Percentiles rank a stretch among this genome's conserved stretches.
Conservation (phyloP, 2,329 filamentous ascomycete species). For the Achaetomium macrosporum region DNA sequence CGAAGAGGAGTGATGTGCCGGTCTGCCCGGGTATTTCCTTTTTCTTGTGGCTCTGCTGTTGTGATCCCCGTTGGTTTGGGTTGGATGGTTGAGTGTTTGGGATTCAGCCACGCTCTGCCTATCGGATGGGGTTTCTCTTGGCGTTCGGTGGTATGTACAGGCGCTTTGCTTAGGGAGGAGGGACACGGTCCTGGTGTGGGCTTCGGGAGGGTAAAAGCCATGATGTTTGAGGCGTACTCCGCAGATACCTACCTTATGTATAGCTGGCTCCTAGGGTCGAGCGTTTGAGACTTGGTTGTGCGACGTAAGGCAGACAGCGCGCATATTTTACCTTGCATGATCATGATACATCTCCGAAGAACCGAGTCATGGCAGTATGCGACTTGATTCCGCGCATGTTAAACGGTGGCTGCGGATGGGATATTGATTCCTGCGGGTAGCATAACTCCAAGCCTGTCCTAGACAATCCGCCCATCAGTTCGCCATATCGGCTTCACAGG, state of each 20-base stretch:
- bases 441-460: no score
- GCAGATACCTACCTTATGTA: neutral
- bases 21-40: neutral
- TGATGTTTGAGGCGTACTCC: neutral
- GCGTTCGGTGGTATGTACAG: neutral
- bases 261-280: neutral
- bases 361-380: no score
- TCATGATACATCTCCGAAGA: no score
- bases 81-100: neutral
- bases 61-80: neutral
- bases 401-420: no score
- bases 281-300: neutral
- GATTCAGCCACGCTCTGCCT: neutral
- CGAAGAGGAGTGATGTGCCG: constrained; percentile 42
- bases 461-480: no score
- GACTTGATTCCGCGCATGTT: no score
- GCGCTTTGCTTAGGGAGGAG: neutral
- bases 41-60: neutral
- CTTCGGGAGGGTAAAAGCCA: neutral
- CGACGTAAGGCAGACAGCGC: no score
- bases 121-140: neutral
- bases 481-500: no score
- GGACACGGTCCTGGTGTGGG: neutral
- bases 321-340: no score
- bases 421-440: no score